Evolutionary conservation across 192 early-diverging fungal genomes (phyloP), one percentile per base, ranked within the genome.

Genomic region (Mortierella claussenii): DNA sequence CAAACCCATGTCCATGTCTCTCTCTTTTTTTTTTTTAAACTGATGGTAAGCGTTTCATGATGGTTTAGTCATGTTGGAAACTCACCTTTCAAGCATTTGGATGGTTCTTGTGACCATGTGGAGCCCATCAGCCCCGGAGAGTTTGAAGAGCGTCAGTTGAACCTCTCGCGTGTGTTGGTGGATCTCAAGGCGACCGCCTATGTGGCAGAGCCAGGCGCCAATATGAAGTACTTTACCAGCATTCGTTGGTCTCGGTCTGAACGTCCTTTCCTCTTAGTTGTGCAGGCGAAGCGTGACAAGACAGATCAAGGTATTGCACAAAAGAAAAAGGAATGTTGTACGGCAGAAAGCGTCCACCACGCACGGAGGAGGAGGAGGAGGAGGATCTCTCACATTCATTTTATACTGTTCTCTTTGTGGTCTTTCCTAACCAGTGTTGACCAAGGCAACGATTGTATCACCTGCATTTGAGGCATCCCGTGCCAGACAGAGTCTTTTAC

Each of bases 401-500:
- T n/a, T n/a, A n/a, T n/a, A n/a, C n/a, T n/a, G n/a, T n/a, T n/a
- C n/a, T n/a, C n/a, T n/a, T n/a, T n/a, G n/a, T n/a, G n/a, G n/a
- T n/a, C n/a, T n/a, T n/a, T n/a, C n/a, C n/a, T n/a, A n/a, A n/a
- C n/a, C 18, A 76, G 73, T 76, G 4, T 5, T 76, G 43, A 67
- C 83, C 20, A 70, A 68, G 51, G 65, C 71, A 23, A 86, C 82
- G 10, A 69, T 86, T 21, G 75, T 86, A 30, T 67, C 75, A 2
- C 84, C 84, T 17, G 68, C 65, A 28, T 86, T 86, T 65, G 84
- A 86, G 54, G 84, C 73, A n/a, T 73, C 80, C 2, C 71, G 84
- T 24, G 84, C 84, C 5, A 45, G 61, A 10, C 78, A 81, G 37
- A 32, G 27, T 1, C 18, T 86, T 34, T 27, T 34, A 21, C 80